Base-by-base conservation (phyloP, 768 basidiomycete genomes). In the Astraeus odoratus region DNA sequence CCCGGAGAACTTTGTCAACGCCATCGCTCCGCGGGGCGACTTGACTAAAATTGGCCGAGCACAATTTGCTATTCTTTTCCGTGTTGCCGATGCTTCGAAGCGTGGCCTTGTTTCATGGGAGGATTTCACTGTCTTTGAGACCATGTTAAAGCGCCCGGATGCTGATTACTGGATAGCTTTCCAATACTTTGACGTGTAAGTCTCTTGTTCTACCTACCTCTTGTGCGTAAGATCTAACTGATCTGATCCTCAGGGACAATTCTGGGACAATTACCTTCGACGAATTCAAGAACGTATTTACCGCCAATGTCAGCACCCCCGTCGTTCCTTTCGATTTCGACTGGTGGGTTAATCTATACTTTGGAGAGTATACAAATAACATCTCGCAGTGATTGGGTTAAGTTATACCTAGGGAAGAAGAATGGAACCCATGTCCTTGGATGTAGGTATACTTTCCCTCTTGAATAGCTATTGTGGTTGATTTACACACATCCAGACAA, bases 121-220 rank as follows among this genome's bases (percentile, higher is more conserved):
- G 57, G 96, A 99, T 65, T 99, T 96, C 55, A 83, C 82, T 5
- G 84, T 95, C 50, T 99, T 99, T 61, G 86, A 98, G 71, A 94
- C 92, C 15, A 69, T 89, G 51, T 68, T 95, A 57, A 92, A 97
- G 71, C 76, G 88, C 52, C 90, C 95, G 16, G 95, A 97, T 65
- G 95, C 95, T 24, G 93, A 97, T 63, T 94, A 95, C 65, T 90
- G 86, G 77, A 93, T 94, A 66, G 92, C 93, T 16, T 95, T 95
- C 72, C 84, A 88, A 61, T 94, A 89, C 61, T 96, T 95, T 64
- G 93, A 96, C 64, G 86, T 85, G 91, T 93, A 68, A 61, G 87
- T 76, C 8, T n/a, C n/a, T 43, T 34, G 5, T 23, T 24, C n/a
- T 4, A 8, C 24, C 36, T 35, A 48, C 31, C 22, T 35, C n/a